A percentile compares a stretch with the other conserved stretches of the same genome.
Evolutionary conservation across 106 monocot species (phyloP).

Genomic region (Dendrobium officinale): DNA sequence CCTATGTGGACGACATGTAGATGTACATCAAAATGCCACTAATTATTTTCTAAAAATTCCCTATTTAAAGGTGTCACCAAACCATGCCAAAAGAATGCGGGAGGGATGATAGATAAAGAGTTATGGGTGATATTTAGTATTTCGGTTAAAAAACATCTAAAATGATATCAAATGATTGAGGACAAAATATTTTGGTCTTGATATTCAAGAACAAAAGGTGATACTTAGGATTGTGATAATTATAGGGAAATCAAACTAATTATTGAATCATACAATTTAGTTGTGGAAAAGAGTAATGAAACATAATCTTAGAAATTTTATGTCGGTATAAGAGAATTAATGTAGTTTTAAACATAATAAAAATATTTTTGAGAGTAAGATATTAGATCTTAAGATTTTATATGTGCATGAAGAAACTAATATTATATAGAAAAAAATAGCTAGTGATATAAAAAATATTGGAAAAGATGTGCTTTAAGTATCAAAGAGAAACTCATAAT

Average conservation of each 20-base stretch:
- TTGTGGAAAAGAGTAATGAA: not conserved
- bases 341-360: not conserved
- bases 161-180: too few species aligned
- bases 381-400: too few species aligned
- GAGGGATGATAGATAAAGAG: not conserved
- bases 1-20: too few species aligned
- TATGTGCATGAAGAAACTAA: too few species aligned
- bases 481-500: too few species aligned
- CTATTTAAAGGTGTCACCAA: not conserved
- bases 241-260: not conserved
- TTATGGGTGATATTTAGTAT: not conserved
- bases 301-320: not conserved
- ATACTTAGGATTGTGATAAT: not conserved
- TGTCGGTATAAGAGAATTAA: not conserved
- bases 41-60: too few species aligned
- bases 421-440: too few species aligned
- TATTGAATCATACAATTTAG: not conserved
- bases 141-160: not conserved
- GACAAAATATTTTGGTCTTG: not conserved
- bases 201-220: not conserved
- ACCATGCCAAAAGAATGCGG: not conserved
- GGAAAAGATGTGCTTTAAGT: too few species aligned
- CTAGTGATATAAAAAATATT: too few species aligned
- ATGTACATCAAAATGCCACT: too few species aligned
- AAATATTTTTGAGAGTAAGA: too few species aligned